These are phyloP conservation scores for Sindora glabra DNA, from an alignment of 306 rosid species.

Conservation along the genomic window DNA sequence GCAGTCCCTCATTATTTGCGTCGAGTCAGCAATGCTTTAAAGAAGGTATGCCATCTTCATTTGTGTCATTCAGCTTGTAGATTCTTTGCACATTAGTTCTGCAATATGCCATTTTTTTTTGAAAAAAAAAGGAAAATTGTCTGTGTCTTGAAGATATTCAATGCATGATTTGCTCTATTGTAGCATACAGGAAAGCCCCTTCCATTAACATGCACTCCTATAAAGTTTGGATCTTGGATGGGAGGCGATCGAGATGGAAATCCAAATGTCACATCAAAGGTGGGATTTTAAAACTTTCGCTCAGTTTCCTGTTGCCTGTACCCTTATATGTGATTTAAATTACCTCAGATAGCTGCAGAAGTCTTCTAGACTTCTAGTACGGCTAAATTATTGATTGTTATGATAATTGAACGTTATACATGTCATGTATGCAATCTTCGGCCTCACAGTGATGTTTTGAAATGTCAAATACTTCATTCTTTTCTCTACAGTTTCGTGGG, in stretches of 20 bases:
- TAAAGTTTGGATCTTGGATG: constrained; percentile 96
- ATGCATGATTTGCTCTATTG: not conserved
- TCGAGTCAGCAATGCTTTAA: constrained; percentile 87
- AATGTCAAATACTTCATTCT: not conserved
- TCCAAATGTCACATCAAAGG: constrained; percentile 92
- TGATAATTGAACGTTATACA: no score
- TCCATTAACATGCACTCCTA: constrained; percentile 88
- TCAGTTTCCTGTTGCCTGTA: not conserved
- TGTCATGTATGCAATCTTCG: no score
- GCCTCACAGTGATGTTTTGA: no score
- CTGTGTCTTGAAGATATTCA: not conserved
- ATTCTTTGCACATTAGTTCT: not conserved
- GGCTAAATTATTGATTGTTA: not conserved
- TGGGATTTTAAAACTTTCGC: constrained; percentile 15
- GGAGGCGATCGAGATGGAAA: constrained; percentile 99
- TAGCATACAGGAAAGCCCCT: constrained; percentile 95
- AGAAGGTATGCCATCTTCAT: constrained; percentile 51
- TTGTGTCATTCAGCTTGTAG: constrained; percentile 12
- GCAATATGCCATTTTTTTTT: not conserved
- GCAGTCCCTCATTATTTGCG: constrained; percentile 95
- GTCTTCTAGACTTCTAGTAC: not conserved
- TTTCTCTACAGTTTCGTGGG: not conserved
- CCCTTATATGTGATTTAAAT: constrained; percentile 2
- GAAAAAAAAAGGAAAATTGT: not conserved
- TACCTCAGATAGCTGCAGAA: constrained; percentile 1